phyloP scores from a whole-genome alignment of 805 yeast genomes.

The Myxozyma geophila region DNA sequence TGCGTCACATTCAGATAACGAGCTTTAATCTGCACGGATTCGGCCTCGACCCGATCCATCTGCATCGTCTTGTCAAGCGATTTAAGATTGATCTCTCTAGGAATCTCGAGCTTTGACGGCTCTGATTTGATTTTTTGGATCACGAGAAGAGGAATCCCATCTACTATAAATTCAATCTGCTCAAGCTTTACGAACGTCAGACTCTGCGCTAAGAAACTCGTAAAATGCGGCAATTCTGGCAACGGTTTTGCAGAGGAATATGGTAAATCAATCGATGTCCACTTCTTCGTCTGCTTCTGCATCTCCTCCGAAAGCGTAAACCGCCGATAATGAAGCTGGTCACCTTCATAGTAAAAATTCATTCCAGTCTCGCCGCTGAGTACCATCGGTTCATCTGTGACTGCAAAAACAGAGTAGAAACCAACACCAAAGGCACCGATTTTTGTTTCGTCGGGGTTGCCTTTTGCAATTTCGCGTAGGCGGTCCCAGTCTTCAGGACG shows the following conservation, averaged over 20 bases:
- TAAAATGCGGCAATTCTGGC: conserved; percentile 45
- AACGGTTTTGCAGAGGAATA: conserved; percentile 41
- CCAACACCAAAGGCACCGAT: conserved; percentile 54
- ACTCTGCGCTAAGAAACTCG: conserved; percentile 48
- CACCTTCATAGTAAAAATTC: conserved; percentile 47
- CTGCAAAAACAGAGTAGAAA: conserved; percentile 75
- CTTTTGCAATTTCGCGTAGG: conserved; percentile 49
- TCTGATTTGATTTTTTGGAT: conserved; percentile 41
- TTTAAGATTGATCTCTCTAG: conserved; percentile 35
- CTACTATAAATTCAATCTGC: conserved; percentile 42
- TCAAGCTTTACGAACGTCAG: conserved; percentile 45
- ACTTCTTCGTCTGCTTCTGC: conserved; percentile 36
- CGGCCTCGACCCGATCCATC: conserved; percentile 37
- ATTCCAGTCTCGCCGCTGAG: conserved; percentile 50
- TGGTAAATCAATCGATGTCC: conserved; percentile 49
- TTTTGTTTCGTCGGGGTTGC: conserved; percentile 51
- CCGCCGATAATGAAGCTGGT: conserved; percentile 46
- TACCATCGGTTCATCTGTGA: conserved; percentile 78
- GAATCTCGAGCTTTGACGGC: conserved; percentile 36
- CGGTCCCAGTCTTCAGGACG: conserved; percentile 49
- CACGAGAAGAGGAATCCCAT: conserved; percentile 40
- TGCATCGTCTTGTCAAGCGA: conserved; percentile 42
- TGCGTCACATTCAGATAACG: conserved; percentile 47
- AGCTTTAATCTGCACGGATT: conserved; percentile 42
- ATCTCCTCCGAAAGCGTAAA: conserved; percentile 30